These are phyloP conservation scores for Pseudomassariella vexata DNA, from an alignment of 2,329 filamentous ascomycete genomes.

Conservation along the genomic window DNA sequence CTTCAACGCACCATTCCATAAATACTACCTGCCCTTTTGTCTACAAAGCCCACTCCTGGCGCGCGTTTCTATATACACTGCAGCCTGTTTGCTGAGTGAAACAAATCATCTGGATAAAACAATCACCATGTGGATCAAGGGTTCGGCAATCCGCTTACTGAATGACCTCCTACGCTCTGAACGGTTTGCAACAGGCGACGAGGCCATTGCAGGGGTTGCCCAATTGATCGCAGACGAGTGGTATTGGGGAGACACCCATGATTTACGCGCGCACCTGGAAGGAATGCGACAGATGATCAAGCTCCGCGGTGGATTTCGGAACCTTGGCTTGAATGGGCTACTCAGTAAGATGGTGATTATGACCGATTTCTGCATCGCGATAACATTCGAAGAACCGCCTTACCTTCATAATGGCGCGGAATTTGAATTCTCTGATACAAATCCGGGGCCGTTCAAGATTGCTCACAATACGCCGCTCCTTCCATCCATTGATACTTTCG, in stretches of 20 bases:
- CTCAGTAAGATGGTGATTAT: conserved; percentile 7
- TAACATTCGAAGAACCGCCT: conserved; percentile 39
- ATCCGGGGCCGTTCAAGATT: conserved; percentile 33
- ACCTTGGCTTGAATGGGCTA: conserved; percentile 5
- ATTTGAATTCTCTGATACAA: conserved; percentile 35
- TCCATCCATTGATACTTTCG: conserved; percentile 34
- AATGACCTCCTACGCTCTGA: conserved; percentile 6
- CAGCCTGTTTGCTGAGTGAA: conserved; percentile 7
- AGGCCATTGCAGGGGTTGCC: conserved; percentile 5
- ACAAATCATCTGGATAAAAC: conserved; percentile 7
- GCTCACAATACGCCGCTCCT: conserved; percentile 43
- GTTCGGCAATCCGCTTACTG: conserved; percentile 6
- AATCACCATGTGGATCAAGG: conserved; percentile 6
- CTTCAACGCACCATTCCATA: conserved; percentile 4
- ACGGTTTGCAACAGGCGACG: conserved; percentile 1
- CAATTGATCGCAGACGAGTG: conserved; percentile 7
- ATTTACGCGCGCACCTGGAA: conserved; percentile 5
- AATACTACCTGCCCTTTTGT: conserved; percentile 8
- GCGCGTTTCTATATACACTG: conserved; percentile 7
- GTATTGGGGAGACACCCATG: conserved; percentile 6
- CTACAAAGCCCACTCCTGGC: conserved; percentile 7
- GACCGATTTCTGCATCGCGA: conserved; percentile 40
- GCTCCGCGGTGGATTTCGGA: conserved; percentile 6
- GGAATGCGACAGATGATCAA: conserved; percentile 5
- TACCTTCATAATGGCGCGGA: conserved; percentile 32